Conservation (phyloP, 371 early-diverging fungal species). For the Rhizopus sp. region DNA sequence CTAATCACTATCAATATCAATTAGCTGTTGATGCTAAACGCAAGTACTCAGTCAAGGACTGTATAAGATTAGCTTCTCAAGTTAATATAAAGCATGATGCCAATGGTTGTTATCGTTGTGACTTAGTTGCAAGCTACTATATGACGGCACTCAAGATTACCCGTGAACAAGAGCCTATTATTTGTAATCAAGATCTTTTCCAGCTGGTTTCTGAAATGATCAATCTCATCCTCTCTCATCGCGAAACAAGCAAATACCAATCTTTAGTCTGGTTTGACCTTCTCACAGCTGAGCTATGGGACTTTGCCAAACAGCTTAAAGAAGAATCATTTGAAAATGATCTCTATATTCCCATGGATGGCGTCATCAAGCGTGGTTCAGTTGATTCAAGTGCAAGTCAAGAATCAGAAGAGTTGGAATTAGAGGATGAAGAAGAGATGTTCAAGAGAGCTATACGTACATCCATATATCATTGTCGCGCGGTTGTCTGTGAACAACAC, state of each 20-base stretch:
- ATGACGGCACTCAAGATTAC: conserved; percentile 17
- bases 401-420: background rate
- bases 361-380: background rate
- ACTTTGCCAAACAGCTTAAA: conserved; percentile 40
- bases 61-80: conserved; percentile 20
- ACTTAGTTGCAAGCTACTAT: conserved; percentile 21
- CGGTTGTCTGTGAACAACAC: conserved; percentile 34
- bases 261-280: conserved; percentile 30
- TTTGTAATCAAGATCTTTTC: conserved; percentile 27
- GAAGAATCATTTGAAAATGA: conserved; percentile 34
- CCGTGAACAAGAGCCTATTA: conserved; percentile 15
- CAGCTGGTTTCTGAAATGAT: conserved; percentile 35
- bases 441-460: conserved; percentile 43
- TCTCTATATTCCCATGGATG: conserved; percentile 6
- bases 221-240: conserved; percentile 33
- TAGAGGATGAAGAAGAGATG: conserved; percentile 19
- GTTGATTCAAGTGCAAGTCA: conserved; percentile 4
- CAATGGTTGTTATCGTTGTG: conserved; percentile 23
- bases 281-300: conserved; percentile 30
- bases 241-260: conserved; percentile 22
- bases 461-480: conserved; percentile 45
- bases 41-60: conserved; percentile 16
- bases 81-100: conserved; percentile 26
- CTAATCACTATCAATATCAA: conserved; percentile 16
- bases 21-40: conserved; percentile 11